Conservation (phyloP, 108 stramenopile genomes). For the Poteriospumella lacustris region DNA sequence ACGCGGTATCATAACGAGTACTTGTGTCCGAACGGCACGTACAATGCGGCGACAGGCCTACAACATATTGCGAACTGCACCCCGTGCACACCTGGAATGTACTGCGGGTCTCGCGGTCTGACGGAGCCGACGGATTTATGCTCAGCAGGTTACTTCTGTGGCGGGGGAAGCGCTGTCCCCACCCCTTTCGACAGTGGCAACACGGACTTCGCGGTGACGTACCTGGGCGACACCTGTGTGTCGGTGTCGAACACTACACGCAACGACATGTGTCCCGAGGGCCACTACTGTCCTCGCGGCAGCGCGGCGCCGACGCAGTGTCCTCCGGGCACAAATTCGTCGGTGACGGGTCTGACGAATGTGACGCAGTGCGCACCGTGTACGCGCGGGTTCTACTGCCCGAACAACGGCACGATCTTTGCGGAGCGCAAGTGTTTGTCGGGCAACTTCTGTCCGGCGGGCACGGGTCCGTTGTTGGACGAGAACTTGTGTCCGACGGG, state of each 20-base stretch:
- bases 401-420: not conserved
- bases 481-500: constrained; percentile 34
- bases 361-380: constrained; percentile 22
- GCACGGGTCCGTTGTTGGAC: constrained; percentile 18
- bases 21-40: constrained; percentile 36
- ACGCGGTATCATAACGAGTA: constrained; percentile 36
- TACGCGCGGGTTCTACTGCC: constrained; percentile 33
- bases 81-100: constrained; percentile 32
- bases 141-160: constrained; percentile 45
- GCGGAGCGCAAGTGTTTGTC: not conserved
- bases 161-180: constrained; percentile 29
- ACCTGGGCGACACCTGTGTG: constrained; percentile 41
- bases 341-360: constrained; percentile 23
- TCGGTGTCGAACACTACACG: constrained; percentile 36
- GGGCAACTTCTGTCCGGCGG: not conserved
- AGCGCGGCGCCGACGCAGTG: constrained; percentile 38
- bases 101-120: constrained; percentile 34
- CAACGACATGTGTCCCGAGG: constrained; percentile 18
- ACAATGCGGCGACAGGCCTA: not conserved
- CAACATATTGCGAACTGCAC: constrained; percentile 9
- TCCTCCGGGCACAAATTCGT: constrained; percentile 42
- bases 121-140: constrained; percentile 30
- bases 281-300: constrained; percentile 39
- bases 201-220: constrained; percentile 27
- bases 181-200: constrained; percentile 29